Evolutionary conservation across 306 rosid species (phyloP).

Genomic region (Corylus heterophylla): DNA sequence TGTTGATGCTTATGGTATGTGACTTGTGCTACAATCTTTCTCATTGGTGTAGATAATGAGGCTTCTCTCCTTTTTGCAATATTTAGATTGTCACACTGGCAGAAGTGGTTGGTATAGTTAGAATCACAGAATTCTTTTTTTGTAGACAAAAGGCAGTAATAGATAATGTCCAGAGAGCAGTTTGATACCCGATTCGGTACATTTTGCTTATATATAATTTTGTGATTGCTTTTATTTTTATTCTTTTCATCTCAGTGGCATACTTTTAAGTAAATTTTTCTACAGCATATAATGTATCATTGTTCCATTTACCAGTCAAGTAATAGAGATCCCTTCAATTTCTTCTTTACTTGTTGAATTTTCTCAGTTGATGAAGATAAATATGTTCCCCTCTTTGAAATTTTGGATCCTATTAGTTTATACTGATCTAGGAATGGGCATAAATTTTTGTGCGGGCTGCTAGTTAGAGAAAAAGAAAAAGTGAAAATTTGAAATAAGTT

Average conservation of each 20-base stretch:
- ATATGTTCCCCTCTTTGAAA: background rate
- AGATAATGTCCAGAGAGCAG: conserved; percentile 3
- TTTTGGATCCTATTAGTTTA: background rate
- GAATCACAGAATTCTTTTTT: background rate
- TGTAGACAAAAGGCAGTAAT: background rate
- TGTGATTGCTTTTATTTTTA: background rate
- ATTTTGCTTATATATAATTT: background rate
- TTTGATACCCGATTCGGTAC: background rate
- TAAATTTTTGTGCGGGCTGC: background rate
- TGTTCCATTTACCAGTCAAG: background rate
- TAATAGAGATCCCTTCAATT: background rate
- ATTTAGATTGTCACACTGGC: background rate
- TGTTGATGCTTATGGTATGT: conserved; percentile 35
- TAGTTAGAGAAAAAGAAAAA: background rate
- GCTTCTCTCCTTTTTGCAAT: background rate
- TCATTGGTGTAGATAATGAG: background rate
- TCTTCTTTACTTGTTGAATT: background rate
- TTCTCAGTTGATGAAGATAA: background rate
- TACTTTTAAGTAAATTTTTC: background rate
- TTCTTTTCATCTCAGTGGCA: background rate
- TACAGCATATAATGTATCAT: background rate
- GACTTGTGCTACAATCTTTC: conserved; percentile 14
- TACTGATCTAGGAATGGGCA: background rate
- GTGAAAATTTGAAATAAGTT: background rate
- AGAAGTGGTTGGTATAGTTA: conserved; percentile 9